Conservation (phyloP, 805 yeast genomes). For the Lachancea meyersii region DNA sequence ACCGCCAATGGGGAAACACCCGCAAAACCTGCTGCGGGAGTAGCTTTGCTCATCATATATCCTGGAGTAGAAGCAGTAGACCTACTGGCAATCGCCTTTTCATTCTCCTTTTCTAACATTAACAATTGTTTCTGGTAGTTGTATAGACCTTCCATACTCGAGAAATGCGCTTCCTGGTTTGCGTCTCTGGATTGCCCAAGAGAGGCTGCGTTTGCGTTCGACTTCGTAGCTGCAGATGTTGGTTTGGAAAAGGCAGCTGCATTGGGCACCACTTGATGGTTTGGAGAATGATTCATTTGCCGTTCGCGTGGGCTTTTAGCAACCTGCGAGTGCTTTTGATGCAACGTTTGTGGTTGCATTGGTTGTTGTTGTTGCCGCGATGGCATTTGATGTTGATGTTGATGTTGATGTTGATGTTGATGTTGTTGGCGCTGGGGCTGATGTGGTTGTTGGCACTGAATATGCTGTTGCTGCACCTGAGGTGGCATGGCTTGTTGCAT, state of each 20-base stretch:
- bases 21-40: slow-evolving; percentile 6
- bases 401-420: slow-evolving; percentile 9
- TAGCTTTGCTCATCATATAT: slow-evolving; percentile 6
- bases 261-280: background rate
- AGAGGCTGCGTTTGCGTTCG: background rate
- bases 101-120: slow-evolving; percentile 69
- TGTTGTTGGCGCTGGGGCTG: background rate
- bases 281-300: background rate
- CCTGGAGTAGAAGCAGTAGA: slow-evolving; percentile 17
- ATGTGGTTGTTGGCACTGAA: slow-evolving; percentile 14
- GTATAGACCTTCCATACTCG: slow-evolving; percentile 48
- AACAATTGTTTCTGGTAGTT: slow-evolving; percentile 78
- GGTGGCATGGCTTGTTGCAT: slow-evolving; percentile 18
- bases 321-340: background rate
- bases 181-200: background rate
- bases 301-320: background rate
- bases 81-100: slow-evolving; percentile 32
- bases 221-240: background rate
- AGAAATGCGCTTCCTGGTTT: slow-evolving; percentile 9
- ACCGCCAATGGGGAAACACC: slow-evolving; percentile 11
- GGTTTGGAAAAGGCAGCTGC: background rate
- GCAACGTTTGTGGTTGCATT: background rate
- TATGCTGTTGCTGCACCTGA: slow-evolving; percentile 36
- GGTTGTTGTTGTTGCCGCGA: slow-evolving; percentile 1
- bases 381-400: slow-evolving; percentile 14